Base-by-base conservation (phyloP, 2,329 filamentous ascomycete species). In the Plectosphaerella plurivora region DNA sequence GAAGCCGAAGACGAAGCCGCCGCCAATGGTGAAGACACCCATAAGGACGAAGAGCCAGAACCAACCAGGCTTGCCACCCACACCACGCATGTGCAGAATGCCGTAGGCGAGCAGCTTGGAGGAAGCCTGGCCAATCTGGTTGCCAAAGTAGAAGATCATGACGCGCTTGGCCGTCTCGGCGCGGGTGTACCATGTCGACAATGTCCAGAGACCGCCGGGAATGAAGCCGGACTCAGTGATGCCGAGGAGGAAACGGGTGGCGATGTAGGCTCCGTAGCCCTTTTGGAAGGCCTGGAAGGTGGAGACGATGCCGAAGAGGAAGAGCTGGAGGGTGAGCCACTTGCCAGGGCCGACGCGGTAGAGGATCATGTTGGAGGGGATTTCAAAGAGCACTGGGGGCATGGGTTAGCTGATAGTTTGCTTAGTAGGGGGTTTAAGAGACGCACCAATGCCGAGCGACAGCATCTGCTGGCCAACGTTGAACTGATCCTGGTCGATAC, bases 1-100 rank as follows among this genome's bases (percentile, higher is more conserved):
- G 49, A 71, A 68, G 4, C 73, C 71, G 4, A 74, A 63, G 22
- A 77, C 53, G 52, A 73, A 60, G 28, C 73, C 72, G 24, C 65
- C 64, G 12, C 71, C 51, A 11, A 81, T 61, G n/a, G 77, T 81
- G 56, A 82, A 80, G 14, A 67, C 60, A 1, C 78, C 79, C 69
- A 81, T 79, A 25, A 81, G 63, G 11, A 67, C 61, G 57, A 82
- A 82, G 2, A 82, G 67, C 79, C 79, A 83, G 57, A 77, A 76
- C 79, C 79, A 83, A n/a, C 79, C 79, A 0, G 73, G 60, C 51
- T 75, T 66, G 7, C 73, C 74, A 2, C 65, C 69, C 1, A 73
- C 68, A 1, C 76, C 78, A 7, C 70, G 63, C 67, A 83, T 73
- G 51, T 76, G 74, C 22, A 83, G 67, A 36, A 78, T 75, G 3